These are phyloP conservation scores for Bullera alba DNA, from an alignment of 768 basidiomycete species.

Conservation along the genomic window DNA sequence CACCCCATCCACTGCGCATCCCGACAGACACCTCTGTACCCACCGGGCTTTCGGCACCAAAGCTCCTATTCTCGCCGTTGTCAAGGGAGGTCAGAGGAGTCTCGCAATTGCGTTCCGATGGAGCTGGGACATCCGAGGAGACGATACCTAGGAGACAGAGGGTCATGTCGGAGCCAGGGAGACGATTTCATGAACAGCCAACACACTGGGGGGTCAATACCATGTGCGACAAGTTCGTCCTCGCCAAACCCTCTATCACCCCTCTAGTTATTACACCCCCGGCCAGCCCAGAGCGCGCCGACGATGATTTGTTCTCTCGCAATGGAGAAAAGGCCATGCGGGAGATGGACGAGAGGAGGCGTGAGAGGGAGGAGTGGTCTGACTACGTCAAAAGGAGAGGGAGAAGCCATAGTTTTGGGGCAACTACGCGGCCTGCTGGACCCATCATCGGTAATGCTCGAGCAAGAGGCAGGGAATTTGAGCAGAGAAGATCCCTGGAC, in stretches of 20 bases:
- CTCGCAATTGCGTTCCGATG: neutral
- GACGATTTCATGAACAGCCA: neutral
- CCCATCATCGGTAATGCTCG: conserved; percentile 24
- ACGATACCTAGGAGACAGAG: neutral
- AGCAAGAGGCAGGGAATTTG: conserved; percentile 12
- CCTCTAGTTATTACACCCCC: conserved; percentile 37
- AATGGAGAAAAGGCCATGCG: conserved; percentile 11
- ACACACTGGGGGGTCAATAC: conserved; percentile 26
- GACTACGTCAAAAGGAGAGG: conserved; percentile 16
- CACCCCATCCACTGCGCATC: too few species aligned
- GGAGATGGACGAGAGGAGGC: conserved; percentile 10
- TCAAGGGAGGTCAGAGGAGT: conserved; percentile 12
- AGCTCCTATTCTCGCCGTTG: conserved; percentile 36
- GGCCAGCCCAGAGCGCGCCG: conserved; percentile 3
- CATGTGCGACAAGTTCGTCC: conserved; percentile 30
- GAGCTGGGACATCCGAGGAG: neutral
- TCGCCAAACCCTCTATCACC: conserved; percentile 27
- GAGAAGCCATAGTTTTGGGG: conserved; percentile 25
- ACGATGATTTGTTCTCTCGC: neutral
- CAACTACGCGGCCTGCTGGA: conserved; percentile 8
- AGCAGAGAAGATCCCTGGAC: conserved; percentile 1
- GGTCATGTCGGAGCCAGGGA: neutral
- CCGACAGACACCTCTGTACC: conserved; percentile 36
- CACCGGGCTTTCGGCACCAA: conserved; percentile 30
- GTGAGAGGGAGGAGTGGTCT: conserved; percentile 36